These are phyloP conservation scores for Dendrobium officinale DNA, from an alignment of 106 monocot genomes.

Conservation along the genomic window DNA sequence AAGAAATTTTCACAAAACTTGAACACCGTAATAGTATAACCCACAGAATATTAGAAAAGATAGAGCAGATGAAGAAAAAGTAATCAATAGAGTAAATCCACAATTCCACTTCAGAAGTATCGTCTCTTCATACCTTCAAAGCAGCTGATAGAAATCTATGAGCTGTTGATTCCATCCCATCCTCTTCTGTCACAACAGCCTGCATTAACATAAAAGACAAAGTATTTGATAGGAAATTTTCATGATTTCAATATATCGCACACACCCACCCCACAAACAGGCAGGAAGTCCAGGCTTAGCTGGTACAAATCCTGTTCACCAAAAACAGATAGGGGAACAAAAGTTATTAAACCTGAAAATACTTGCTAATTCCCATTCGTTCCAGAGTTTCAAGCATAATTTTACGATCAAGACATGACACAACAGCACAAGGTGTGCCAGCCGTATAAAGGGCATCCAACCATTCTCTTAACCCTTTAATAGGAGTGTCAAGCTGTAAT, in stretches of 20 bases:
- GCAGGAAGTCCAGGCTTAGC: background rate
- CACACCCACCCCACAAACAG: background rate
- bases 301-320: background rate
- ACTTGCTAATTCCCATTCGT: conserved; percentile 66
- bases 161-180: conserved; percentile 99
- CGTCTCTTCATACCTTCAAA: conserved; percentile 50
- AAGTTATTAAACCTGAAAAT: conserved; percentile 55
- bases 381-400: conserved; percentile 67
- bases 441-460: conserved; percentile 78
- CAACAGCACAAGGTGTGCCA: conserved; percentile 85
- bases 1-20: background rate
- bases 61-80: background rate
- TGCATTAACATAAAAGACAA: conserved; percentile 10
- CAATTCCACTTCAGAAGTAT: background rate
- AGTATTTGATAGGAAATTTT: background rate
- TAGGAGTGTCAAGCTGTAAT: conserved; percentile 61
- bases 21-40: background rate
- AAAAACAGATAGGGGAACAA: background rate
- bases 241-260: background rate
- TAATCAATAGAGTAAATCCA: background rate
- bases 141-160: conserved; percentile 96
- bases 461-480: conserved; percentile 89
- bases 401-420: conserved; percentile 80
- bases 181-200: conserved; percentile 89
- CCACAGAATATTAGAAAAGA: background rate